phyloP scores from a whole-genome alignment of 2,329 filamentous ascomycete genomes.

The Alternaria dauci region DNA sequence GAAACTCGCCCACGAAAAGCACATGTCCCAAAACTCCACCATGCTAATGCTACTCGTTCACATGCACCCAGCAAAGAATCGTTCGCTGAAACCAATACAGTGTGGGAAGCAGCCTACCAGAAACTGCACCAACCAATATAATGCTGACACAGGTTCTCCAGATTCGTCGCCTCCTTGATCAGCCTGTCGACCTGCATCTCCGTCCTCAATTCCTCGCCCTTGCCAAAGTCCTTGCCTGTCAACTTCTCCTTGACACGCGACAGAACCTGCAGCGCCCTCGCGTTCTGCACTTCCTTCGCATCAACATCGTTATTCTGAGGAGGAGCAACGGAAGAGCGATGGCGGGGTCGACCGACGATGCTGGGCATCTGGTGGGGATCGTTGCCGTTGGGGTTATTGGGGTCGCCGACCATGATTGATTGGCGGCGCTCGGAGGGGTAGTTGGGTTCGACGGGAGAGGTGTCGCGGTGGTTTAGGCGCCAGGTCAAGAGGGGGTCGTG shows the following conservation, averaged over 20 bases:
- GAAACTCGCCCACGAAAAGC: constrained; percentile 6
- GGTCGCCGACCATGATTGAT: constrained; percentile 62
- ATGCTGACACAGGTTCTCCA: constrained; percentile 98
- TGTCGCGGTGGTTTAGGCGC: constrained; percentile 75
- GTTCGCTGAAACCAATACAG: neutral
- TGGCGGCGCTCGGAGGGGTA: constrained; percentile 69
- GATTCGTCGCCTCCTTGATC: constrained; percentile 91
- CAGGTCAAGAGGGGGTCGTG: constrained; percentile 99
- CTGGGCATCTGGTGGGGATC: constrained; percentile 36
- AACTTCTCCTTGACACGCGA: constrained; percentile 94
- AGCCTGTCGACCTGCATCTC: constrained; percentile 92
- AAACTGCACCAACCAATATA: constrained; percentile 99
- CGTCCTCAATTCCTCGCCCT: constrained; percentile 77
- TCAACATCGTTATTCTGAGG: constrained; percentile 53
- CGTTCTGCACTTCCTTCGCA: constrained; percentile 84
- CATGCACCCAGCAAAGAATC: neutral
- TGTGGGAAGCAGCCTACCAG: constrained; percentile 66
- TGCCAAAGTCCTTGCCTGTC: constrained; percentile 90
- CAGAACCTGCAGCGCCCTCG: constrained; percentile 88
- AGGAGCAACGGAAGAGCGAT: constrained; percentile 45
- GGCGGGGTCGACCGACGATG: constrained; percentile 43
- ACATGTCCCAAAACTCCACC: neutral
- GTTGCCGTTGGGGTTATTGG: constrained; percentile 25
- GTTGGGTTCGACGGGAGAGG: constrained; percentile 65
- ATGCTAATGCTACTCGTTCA: constrained; percentile 8